These are phyloP conservation scores for Dittrichia graveolens DNA, from an alignment of 129 eudicot species.

Conservation along the genomic window DNA sequence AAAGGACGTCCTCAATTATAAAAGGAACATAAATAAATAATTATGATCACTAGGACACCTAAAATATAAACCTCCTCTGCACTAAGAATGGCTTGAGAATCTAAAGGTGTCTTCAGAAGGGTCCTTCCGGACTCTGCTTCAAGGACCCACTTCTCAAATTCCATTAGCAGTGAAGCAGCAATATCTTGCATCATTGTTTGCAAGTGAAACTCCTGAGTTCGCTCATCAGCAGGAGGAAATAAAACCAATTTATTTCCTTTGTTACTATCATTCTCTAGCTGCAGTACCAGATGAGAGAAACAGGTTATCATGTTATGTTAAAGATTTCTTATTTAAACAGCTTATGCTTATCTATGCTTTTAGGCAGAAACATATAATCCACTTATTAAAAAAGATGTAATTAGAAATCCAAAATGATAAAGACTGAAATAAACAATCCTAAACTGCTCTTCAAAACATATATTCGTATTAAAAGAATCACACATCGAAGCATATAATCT, in stretches of 20 bases:
- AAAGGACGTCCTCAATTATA: not conserved
- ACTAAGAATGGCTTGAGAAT: slow-evolving; percentile 98
- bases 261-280: slow-evolving; percentile 73
- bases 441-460: no score
- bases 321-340: not conserved
- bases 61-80: slow-evolving; percentile 99
- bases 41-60: slow-evolving; percentile 70
- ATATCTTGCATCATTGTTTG: slow-evolving; percentile 97
- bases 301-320: not conserved
- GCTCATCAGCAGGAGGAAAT: slow-evolving; percentile 94
- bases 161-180: slow-evolving; percentile 96
- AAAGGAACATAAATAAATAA: slow-evolving; percentile 21
- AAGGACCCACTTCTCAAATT: slow-evolving; percentile 90
- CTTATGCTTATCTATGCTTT: not conserved
- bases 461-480: no score
- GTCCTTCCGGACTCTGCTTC: slow-evolving; percentile 86
- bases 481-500: no score
- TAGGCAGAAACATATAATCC: not conserved
- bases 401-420: no score
- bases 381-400: no score
- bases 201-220: slow-evolving; percentile 84
- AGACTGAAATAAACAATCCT: no score
- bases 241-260: slow-evolving; percentile 63
- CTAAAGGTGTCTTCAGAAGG: slow-evolving; percentile 94
- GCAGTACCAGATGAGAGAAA: slow-evolving; percentile 31